Evolutionary conservation across 208 protist genomes (phyloP), one percentile per base, ranked within the genome.

Genomic region (Crithidia bombi): DNA sequence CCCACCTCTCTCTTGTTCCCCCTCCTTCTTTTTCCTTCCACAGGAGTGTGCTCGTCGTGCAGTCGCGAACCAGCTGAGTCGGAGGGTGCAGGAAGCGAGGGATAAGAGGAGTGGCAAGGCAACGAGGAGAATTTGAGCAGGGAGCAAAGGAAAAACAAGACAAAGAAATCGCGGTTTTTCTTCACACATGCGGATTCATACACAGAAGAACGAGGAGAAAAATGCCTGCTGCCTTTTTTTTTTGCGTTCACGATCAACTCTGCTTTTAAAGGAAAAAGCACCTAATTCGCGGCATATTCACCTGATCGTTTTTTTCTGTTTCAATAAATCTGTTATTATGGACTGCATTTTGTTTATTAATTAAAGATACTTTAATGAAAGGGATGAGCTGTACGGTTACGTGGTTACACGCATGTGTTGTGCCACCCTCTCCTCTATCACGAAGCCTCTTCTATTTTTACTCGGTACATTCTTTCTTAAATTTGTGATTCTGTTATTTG

Each of bases 361-460:
- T 10, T 25, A 44, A 44, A 44, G 30, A 30, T 59, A 44, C 54
- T 59, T 59, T 59, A 44, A 44, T 59, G 54, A 44, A 44, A 7
- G 44, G 54, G 33, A 59, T 44, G 54, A 59, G 54, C 9, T 59
- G 54, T 44, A 39, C 54, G 54, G 54, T 59, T 59, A 59, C 54
- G 54, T 59, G 54, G 54, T 44, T 59, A 59, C 54, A 59, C 54
- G 54, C 54, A 59, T 59, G 54, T 44, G 54, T 59, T 59, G 54
- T 59, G 30, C 54, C 54, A 59, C 54, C 54, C 54, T 59, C 54
- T 59, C 54, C 54, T 59, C 54, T 44, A 44, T 59, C 54, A 59
- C 35, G 44, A 59, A 59, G 54, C 54, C 28, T 59, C 19, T 56
- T 21, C 28, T 56, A 17, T 39, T 59, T 59, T 30, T 44, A 26